Conservation (phyloP, 2,329 filamentous ascomycete species). For the Pseudogymnoascus sp. region DNA sequence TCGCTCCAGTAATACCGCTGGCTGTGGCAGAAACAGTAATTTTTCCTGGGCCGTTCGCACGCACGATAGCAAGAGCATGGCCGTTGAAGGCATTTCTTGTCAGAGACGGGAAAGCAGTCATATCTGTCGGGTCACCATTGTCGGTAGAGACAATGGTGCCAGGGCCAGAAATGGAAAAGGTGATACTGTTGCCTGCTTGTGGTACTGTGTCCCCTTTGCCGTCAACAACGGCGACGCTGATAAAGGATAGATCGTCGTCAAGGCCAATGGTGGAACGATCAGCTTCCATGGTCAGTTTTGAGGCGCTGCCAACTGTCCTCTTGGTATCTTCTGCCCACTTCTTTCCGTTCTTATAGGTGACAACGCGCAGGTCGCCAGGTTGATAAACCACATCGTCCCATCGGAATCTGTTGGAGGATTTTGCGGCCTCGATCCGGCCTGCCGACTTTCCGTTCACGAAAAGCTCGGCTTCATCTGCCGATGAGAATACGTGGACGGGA, state of each 20-base stretch:
- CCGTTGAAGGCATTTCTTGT: conserved; percentile 37
- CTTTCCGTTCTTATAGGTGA: conserved; percentile 40
- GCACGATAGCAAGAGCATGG: conserved; percentile 35
- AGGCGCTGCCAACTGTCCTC: conserved; percentile 36
- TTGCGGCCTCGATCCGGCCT: conserved; percentile 33
- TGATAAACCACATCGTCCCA: conserved; percentile 46
- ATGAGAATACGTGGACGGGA: conserved; percentile 47
- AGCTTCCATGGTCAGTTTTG: conserved; percentile 33
- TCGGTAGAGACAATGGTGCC: conserved; percentile 44
- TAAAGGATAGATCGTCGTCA: conserved; percentile 40
- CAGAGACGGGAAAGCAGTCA: conserved; percentile 35
- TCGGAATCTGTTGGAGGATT: conserved; percentile 41
- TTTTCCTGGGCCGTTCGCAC: conserved; percentile 26
- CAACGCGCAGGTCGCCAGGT: conserved; percentile 41
- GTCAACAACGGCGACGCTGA: conserved; percentile 41
- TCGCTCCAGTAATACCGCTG: conserved; percentile 17
- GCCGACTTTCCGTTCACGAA: conserved; percentile 44
- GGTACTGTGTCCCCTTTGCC: conserved; percentile 37
- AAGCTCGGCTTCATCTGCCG: conserved; percentile 46
- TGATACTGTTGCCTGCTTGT: conserved; percentile 35
- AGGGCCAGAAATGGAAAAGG: conserved; percentile 37
- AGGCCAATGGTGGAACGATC: conserved; percentile 37
- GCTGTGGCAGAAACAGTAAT: conserved; percentile 22
- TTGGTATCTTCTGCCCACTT: conserved; percentile 39
- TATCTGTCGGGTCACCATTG: conserved; percentile 43